Base-by-base conservation (phyloP, 495 filamentous ascomycete species). In the Trichoderma asperelloides region DNA sequence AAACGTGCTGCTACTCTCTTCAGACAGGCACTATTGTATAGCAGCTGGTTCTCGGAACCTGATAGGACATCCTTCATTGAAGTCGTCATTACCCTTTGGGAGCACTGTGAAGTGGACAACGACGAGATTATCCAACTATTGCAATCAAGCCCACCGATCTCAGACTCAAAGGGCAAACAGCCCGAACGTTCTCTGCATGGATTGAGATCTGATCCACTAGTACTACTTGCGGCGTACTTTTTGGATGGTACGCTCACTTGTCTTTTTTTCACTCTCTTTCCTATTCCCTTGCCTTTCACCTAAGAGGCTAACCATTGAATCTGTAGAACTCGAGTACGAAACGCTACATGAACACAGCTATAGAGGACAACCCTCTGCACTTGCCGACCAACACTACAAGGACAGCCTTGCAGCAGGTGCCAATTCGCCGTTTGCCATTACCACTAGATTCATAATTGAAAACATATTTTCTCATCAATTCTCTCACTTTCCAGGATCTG, bases 321-420 rank as follows among this genome's bases (percentile, higher is more conserved):
- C 27, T n/a, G 18, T 66, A 82, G 80, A 79, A 41, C 71, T 83
- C 2, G 81, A 83, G 72, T 74, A 71, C 57, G 74, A 72, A 18
- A 73, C 80, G 13, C 62, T 82, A 6, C 64, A 73, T 16, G 73
- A 71, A 25, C 65, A 65, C 8, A 66, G 67, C 15, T 64, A 74
- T 16, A 68, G 47, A 1, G 74, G 75, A 6, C 66, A 70, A 25
- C 65, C 68, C 2, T 81, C 75, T 28, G 72, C 73, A 11, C 70
- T 82, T 43, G 72, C 72, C 68, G 68, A 67, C 3, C 76, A 72
- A 15, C 79, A 82, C 65, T 16, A 73, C 2, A 65, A 73, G 47
- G 72, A 75, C 15, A 69, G 65, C 47, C 68, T 62, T 60, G 65
- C 71, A 12, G 51, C 69, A 18, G 47, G 67, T 12, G 64, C 67